Evolutionary conservation across 2,329 filamentous ascomycete genomes (phyloP), one percentile per base, ranked within the genome.

Genomic region (Alternaria consortialis): DNA sequence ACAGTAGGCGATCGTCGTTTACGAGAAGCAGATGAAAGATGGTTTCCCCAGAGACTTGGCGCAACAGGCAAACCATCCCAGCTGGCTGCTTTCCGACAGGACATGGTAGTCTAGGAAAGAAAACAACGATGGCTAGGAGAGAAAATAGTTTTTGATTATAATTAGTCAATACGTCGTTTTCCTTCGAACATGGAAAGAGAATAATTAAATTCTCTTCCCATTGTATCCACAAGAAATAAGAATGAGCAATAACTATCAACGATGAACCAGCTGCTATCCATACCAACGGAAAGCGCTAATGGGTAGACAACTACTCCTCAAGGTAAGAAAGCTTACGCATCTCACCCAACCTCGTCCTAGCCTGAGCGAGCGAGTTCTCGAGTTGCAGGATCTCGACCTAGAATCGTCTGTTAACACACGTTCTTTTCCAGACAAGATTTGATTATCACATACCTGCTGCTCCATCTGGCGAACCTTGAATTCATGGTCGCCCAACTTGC

Each of bases 401-500:
- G 12, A 29, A 1, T 4, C 23, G 13, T 5, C 3, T 6, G 42
- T 77, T 69, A 74, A 65, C 43, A 60, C 36, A 7, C 9, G 12
- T 17, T 39, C 7, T 37, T 43, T 4, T 51, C 6, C 34, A 15
- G 25, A 8, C n/a, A 36, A n/a, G 15, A 27, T 29, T 37, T 29
- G 39, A 29, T 57, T 13, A 51, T n/a, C 34, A 85, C 86, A 73
- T 85, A 97, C 94, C 91, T 99, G 95, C 78, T 99, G 95, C 83
- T 99, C 95, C 95, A 99, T 99, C 83, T 99, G 94, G 72, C 91
- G 87, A 53, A 97, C 93, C 86, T 99, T 99, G 85, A 99, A 98
- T 82, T 99, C 95, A 80, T 97, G 94, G 32, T 91, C 89, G 64
- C 92, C 94, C 47, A 99, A 83, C 82, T 93, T 92, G 43, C 86